These are phyloP conservation scores for Coelastrella sp. DNA, from an alignment of 139 green algal species.

Conservation along the genomic window DNA sequence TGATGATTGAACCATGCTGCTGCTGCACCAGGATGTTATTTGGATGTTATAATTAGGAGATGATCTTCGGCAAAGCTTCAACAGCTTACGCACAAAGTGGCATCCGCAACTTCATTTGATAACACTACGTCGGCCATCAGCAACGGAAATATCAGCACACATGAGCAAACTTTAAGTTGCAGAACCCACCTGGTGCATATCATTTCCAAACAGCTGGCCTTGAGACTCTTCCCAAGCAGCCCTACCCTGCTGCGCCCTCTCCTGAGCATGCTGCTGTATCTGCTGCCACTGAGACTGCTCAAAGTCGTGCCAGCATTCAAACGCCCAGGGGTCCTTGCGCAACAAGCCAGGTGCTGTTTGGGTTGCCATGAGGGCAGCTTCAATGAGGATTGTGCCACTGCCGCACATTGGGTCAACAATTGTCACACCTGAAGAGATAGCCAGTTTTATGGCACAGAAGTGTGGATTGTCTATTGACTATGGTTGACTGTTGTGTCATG, in stretches of 20 bases:
- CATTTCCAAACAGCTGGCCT: conserved; percentile 72
- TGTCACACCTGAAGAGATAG: conserved; percentile 18
- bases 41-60: no score
- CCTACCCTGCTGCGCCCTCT: background rate
- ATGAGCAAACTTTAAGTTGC: background rate
- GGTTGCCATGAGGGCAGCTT: conserved; percentile 88
- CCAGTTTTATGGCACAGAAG: no score
- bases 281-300: conserved; percentile 41
- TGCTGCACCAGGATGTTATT: no score
- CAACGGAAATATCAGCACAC: background rate
- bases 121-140: no score
- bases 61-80: no score
- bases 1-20: no score
- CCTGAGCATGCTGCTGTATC: background rate
- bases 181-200: conserved; percentile 56
- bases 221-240: background rate
- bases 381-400: conserved; percentile 90
- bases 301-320: conserved; percentile 78
- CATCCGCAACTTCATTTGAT: no score
- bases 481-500: no score
- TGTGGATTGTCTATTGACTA: no score
- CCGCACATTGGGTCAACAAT: conserved; percentile 95
- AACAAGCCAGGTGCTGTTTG: conserved; percentile 79
- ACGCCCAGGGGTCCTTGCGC: conserved; percentile 63
- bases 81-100: no score